These are phyloP conservation scores for Candida maesae DNA, from an alignment of 805 yeast species.

Conservation along the genomic window DNA sequence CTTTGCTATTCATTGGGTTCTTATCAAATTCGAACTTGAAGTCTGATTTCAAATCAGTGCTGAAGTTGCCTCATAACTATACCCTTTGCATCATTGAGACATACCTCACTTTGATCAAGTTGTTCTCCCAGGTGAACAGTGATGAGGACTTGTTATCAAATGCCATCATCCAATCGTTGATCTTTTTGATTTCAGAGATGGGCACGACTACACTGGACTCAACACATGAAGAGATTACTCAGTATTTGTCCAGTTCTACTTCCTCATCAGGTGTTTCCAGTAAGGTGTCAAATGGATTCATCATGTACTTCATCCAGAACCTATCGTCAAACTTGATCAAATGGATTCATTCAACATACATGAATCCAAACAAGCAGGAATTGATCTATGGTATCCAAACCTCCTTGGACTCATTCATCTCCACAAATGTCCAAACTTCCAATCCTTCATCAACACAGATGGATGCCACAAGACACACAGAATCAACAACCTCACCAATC, in stretches of 20 bases:
- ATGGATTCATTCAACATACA: not conserved
- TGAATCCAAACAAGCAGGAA: slow-evolving; percentile 1
- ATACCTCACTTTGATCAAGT: slow-evolving; percentile 41
- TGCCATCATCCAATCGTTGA: slow-evolving; percentile 23
- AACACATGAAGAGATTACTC: slow-evolving; percentile 3
- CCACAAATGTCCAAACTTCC: too few relatives aligned
- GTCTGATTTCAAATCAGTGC: slow-evolving; percentile 2
- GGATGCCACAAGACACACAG: too few relatives aligned
- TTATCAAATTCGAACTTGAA: not conserved
- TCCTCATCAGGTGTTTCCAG: not conserved
- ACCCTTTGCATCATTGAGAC: slow-evolving; percentile 36
- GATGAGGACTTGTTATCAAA: slow-evolving; percentile 9
- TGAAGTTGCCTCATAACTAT: slow-evolving; percentile 6
- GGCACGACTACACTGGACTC: slow-evolving; percentile 4
- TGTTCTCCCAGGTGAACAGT: slow-evolving; percentile 31
- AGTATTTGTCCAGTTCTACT: not conserved
- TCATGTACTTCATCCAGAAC: slow-evolving; percentile 4
- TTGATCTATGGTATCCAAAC: not conserved
- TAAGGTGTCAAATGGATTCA: slow-evolving; percentile 2
- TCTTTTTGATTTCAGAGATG: slow-evolving; percentile 19
- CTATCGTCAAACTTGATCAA: slow-evolving; percentile 7
- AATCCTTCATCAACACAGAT: too few relatives aligned
- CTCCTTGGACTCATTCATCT: too few relatives aligned
- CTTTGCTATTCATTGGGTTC: slow-evolving; percentile 38
- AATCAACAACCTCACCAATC: not conserved